Base-by-base conservation (phyloP, 768 basidiomycete species). In the Lentinus brumalis region DNA sequence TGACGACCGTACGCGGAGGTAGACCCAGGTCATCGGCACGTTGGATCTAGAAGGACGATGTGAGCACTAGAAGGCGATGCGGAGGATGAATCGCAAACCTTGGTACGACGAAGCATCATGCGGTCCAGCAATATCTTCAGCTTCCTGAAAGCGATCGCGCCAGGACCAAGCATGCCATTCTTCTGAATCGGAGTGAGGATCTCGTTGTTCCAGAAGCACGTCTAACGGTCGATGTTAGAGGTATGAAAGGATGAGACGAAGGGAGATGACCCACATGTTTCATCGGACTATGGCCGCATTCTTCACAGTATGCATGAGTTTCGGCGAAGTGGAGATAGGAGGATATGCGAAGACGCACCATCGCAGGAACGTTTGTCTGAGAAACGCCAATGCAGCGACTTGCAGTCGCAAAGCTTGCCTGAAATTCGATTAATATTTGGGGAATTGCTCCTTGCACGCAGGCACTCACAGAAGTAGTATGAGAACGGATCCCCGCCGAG, bases 191-290 rank as follows among this genome's bases (percentile, higher is more conserved):
- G 97, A 0, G 94, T 94, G 59, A 98, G 77, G 63, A 99, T 96
- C 74, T 98, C 92, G 64, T 90, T 92, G 73, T 97, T 96, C 92
- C 96, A 98, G 74, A 94, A 94, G 75, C 96, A 98, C 11, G 92
- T 92, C 88, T 92, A 26, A 26, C 21, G 21, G 21, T 26, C 21
- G 21, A 26, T 26, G 21, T 26, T 26, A 26, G 21, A 26, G 21
- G 21, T 26, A 26, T 26, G 21, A 26, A 26, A 26, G 21, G 21
- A 26, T 26, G 21, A 26, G 21, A 26, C 21, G 21, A 26, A 26
- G 21, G 21, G 21, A 26, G 31, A 41, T 35, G 50, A 78, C 83
- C 31, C 53, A 86, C 85, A 67, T 93, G 91, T 63, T 89, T 85
- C 91, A 90, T 93, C 0, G 92, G 92, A 63, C 83, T 88, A 69